Evolutionary conservation across 139 green algal species (phyloP).

Genomic region (Tetradesmus obliquus): DNA sequence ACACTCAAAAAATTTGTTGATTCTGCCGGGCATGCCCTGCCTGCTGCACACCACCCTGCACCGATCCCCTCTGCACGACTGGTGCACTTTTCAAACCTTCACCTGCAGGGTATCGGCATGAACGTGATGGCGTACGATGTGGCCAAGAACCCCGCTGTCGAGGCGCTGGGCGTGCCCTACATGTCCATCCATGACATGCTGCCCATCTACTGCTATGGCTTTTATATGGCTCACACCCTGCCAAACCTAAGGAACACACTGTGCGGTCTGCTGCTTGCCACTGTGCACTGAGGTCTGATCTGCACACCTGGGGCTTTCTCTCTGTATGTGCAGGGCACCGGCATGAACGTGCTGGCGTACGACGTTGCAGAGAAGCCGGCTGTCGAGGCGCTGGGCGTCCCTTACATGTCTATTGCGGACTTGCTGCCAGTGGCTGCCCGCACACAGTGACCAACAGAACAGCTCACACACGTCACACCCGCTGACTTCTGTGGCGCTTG

Average conservation of each 20-base stretch:
- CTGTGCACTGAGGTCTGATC: not conserved
- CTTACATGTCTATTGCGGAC: conserved; percentile 69
- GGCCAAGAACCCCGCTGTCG: conserved; percentile 54
- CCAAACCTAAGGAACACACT: not conserved
- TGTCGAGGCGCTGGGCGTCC: conserved; percentile 63
- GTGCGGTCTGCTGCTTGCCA: not conserved
- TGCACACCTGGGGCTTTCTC: not conserved
- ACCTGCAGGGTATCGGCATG: conserved; percentile 66
- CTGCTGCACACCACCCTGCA: no score
- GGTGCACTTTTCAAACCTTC: no score
- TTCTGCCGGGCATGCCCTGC: no score
- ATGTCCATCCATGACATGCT: conserved; percentile 26
- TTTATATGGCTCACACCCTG: conserved; percentile 56
- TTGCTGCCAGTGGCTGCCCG: conserved; percentile 56
- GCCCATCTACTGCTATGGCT: conserved; percentile 42
- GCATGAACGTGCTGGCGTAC: not conserved
- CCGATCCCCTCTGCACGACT: no score
- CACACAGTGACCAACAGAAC: no score
- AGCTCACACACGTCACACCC: no score
- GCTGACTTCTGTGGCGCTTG: no score
- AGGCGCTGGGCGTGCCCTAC: conserved; percentile 68
- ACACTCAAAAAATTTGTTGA: no score
- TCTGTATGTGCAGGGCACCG: not conserved
- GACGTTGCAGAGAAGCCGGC: conserved; percentile 62
- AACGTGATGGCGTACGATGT: conserved; percentile 73